These are phyloP conservation scores for Punica granatum DNA, from an alignment of 345 rosid genomes.

Conservation along the genomic window DNA sequence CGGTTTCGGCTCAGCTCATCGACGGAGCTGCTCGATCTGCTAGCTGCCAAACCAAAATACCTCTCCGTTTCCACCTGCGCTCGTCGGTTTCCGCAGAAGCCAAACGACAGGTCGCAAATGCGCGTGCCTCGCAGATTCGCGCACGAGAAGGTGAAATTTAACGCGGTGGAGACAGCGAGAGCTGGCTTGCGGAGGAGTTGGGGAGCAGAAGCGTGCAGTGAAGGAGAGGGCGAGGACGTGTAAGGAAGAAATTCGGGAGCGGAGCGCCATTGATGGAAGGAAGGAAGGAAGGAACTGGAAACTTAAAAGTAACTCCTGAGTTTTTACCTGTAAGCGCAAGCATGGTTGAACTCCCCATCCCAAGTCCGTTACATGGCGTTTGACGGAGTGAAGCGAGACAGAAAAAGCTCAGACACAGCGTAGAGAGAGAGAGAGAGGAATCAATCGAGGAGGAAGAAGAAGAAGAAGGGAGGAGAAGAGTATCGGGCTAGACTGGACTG, in stretches of 20 bases:
- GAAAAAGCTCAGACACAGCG: neutral
- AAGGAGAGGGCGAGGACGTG: neutral
- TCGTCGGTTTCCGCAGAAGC: too few relatives aligned
- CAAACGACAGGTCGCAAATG: too few relatives aligned
- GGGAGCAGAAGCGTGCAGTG: too few relatives aligned
- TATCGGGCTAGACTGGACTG: neutral
- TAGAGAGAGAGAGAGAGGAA: conserved; percentile 5
- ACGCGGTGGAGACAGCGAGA: neutral
- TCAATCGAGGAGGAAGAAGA: neutral
- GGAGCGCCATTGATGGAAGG: conserved; percentile 3
- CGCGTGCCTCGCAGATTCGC: too few relatives aligned
- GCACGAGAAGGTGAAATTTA: too few relatives aligned
- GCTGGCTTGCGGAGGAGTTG: neutral
- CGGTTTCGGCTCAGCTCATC: neutral
- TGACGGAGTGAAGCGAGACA: neutral
- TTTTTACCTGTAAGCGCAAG: conserved; percentile 9
- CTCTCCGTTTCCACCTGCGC: neutral
- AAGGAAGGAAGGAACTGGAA: neutral
- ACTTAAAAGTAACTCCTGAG: neutral
- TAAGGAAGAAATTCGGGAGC: neutral
- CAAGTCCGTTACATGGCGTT: neutral
- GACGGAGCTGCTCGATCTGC: neutral
- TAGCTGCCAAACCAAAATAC: neutral
- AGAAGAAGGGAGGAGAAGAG: conserved; percentile 2
- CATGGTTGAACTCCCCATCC: neutral